Evolutionary conservation across 1,139 yeast genomes (phyloP).

Genomic region (Saccharomycopsis phalli): DNA sequence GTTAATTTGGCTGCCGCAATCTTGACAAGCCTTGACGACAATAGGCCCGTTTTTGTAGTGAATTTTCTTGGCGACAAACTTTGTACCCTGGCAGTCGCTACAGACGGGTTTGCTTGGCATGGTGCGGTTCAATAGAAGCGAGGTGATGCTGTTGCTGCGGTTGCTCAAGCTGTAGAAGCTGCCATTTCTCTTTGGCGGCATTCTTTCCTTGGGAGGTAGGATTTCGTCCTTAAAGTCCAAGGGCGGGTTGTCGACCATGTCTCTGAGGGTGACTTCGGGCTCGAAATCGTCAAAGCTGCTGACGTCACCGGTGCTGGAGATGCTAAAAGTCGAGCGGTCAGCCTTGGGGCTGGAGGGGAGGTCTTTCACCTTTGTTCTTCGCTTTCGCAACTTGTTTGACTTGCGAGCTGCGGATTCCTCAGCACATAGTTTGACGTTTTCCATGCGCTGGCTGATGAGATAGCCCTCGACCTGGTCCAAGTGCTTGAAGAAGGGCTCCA

Average conservation of each 20-base stretch:
- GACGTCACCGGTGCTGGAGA: neutral
- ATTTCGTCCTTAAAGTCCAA: neutral
- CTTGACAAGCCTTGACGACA: conserved; percentile 26
- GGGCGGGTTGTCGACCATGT: neutral
- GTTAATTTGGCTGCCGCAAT: conserved; percentile 30
- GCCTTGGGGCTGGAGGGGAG: neutral
- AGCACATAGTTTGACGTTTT: conserved; percentile 6
- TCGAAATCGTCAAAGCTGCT: neutral
- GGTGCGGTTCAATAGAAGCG: conserved; percentile 19
- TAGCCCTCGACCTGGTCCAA: conserved; percentile 8
- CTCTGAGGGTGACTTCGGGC: neutral
- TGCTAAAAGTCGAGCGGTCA: neutral
- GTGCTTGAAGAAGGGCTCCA: conserved; percentile 18
- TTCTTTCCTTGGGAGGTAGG: conserved; percentile 2
- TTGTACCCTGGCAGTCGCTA: conserved; percentile 31
- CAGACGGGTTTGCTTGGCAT: conserved; percentile 24
- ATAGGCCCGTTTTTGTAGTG: conserved; percentile 20
- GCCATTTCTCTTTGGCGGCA: conserved; percentile 3
- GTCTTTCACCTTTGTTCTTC: neutral
- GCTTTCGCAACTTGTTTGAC: neutral
- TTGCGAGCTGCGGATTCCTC: neutral
- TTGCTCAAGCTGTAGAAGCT: conserved; percentile 14
- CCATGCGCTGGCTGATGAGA: conserved; percentile 7
- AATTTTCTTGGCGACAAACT: conserved; percentile 23
- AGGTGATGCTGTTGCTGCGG: conserved; percentile 20